Conservation (phyloP, 2,329 filamentous ascomycete genomes). For the Tolypocladium cylindrosporum region DNA sequence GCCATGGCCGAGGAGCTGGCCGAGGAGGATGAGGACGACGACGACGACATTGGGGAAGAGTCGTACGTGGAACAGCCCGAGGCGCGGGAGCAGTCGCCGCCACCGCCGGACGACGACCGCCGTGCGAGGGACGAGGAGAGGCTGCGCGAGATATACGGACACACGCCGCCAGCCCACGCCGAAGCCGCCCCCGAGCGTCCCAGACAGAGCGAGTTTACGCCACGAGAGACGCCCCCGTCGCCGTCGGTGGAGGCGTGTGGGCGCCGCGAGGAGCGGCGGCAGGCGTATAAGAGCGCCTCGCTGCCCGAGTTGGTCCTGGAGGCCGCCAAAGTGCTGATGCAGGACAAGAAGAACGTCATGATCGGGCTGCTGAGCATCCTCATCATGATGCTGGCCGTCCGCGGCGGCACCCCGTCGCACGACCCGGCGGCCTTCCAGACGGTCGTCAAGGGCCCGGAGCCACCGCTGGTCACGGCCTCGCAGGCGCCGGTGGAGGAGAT, state of each 20-base stretch:
- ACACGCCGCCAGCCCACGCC: constrained; percentile 12
- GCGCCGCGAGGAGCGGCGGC: constrained; percentile 17
- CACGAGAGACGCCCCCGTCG: constrained; percentile 8
- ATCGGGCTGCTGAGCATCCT: constrained; percentile 44
- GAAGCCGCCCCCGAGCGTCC: constrained; percentile 5
- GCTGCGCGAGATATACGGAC: constrained; percentile 43
- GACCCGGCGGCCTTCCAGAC: constrained; percentile 18
- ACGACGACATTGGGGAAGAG: constrained; percentile 1
- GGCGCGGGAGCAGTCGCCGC: constrained; percentile 4
- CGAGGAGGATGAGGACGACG: constrained; percentile 9
- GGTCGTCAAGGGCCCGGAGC: constrained; percentile 1
- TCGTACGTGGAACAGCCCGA: constrained; percentile 4
- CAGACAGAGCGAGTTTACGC: constrained; percentile 5
- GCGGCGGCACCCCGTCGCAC: constrained; percentile 12
- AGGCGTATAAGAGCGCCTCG: constrained; percentile 31
- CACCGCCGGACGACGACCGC: constrained; percentile 19
- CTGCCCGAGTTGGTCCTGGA: constrained; percentile 44
- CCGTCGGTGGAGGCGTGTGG: constrained; percentile 16
- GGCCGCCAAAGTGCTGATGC: constrained; percentile 41
- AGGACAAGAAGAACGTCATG: constrained; percentile 49
- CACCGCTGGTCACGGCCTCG: background rate
- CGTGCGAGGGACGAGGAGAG: constrained; percentile 37
- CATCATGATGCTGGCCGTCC: constrained; percentile 39
- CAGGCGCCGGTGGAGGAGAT: background rate
- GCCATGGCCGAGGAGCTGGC: constrained; percentile 16